Base-by-base conservation (phyloP, 345 rosid genomes). In the Durio zibethinus region DNA sequence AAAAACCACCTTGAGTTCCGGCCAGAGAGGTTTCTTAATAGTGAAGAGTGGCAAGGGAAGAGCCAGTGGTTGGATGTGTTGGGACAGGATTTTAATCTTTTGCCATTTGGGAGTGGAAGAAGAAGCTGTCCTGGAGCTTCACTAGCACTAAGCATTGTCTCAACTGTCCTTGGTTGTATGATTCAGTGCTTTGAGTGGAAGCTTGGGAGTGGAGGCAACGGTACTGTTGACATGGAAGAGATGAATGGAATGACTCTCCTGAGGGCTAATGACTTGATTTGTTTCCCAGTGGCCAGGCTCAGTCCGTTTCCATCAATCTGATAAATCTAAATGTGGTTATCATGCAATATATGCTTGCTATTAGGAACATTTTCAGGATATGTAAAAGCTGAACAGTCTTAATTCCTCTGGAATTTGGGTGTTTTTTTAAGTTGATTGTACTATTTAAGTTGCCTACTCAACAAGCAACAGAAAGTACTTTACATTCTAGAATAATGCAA, bases 11-110 rank as follows among this genome's bases (percentile, higher is more conserved):
- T 75, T 5, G 86, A 82, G 81, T 90, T 89, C 76, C 77, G 82
- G 73, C 94, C 94, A 0, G 94, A 90, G 86, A 85, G 94, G 77
- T 90, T 87, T 79, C 78, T 89, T 45, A 66, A 66, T 7, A 79
- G 81, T 2, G 63, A 53, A 25, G 82, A 80, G 36, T 80, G 87
- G 86, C 79, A 38, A 3, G 60, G 60, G 48, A 36, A 81, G 84
- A 79, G 82, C 36, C 84, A 64, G 43, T 60, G 83, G 23, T 69
- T 87, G 67, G 91, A 87, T 72, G 74, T 79, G 43, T 82, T 79
- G 78, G 91, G 93, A 9, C 83, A 85, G 64, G 35, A 82, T 38
- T 89, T 76, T 52, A 80, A 84, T 6, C 29, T 87, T 43, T 72
- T 89, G 72, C 86, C 90, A 10, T 87, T 87, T 66, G 92, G 90